Evolutionary conservation across 495 filamentous ascomycete genomes (phyloP).

Genomic region (Aspergillus diversus): DNA sequence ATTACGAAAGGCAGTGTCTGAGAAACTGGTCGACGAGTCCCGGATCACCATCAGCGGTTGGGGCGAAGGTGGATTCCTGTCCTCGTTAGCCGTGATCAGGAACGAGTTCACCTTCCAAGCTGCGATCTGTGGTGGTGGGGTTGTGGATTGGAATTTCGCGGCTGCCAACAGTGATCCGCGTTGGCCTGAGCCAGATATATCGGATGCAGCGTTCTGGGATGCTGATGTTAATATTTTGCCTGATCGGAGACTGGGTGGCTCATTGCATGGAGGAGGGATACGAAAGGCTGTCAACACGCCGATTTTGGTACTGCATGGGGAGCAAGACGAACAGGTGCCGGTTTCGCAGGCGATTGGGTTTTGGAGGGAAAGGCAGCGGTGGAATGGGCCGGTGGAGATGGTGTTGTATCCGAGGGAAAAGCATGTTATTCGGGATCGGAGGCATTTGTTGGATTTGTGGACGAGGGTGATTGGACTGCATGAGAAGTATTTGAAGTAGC

Average conservation of each 20-base stretch:
- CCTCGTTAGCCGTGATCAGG: slow-evolving; percentile 12
- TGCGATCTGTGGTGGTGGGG: slow-evolving; percentile 9
- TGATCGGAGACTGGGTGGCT: neutral
- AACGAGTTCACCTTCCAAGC: slow-evolving; percentile 13
- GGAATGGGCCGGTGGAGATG: slow-evolving; percentile 16
- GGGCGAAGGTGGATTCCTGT: slow-evolving; percentile 3
- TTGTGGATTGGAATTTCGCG: slow-evolving; percentile 11
- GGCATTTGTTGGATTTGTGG: slow-evolving; percentile 12
- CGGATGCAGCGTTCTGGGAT: neutral
- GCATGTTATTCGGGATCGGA: slow-evolving; percentile 9
- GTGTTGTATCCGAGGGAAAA: slow-evolving; percentile 11
- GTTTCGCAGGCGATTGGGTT: slow-evolving; percentile 12
- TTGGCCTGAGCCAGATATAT: slow-evolving; percentile 8
- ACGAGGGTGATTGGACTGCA: slow-evolving; percentile 8
- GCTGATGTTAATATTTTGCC: neutral
- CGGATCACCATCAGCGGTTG: slow-evolving; percentile 13
- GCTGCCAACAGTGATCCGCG: neutral
- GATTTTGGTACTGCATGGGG: slow-evolving; percentile 6
- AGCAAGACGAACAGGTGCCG: slow-evolving; percentile 6
- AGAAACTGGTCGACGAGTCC: slow-evolving; percentile 13
- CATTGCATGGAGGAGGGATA: neutral
- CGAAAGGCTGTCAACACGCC: neutral
- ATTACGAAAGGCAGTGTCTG: slow-evolving; percentile 4
- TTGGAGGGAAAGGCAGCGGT: slow-evolving; percentile 10
- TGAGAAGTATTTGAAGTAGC: slow-evolving; percentile 3